phyloP scores from a whole-genome alignment of 768 basidiomycete species.

The Lactifluus pinguis region DNA sequence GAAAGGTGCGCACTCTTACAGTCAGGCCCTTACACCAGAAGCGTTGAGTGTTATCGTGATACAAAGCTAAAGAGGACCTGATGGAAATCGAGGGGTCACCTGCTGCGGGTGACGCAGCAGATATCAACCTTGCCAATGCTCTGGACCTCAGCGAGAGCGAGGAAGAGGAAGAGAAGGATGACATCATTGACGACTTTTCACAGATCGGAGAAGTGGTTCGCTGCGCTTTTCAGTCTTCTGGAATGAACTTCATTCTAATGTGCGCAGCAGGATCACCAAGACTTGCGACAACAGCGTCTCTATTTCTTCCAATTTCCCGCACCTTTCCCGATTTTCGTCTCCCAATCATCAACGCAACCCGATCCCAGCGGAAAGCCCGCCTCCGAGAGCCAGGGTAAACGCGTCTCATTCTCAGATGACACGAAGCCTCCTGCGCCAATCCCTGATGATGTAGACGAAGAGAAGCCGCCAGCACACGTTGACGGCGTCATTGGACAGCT shows the following conservation, averaged over 20 bases:
- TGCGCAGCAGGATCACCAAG: slow-evolving; percentile 41
- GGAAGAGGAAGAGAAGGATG: slow-evolving; percentile 71
- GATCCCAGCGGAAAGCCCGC: slow-evolving; percentile 16
- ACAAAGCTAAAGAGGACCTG: slow-evolving; percentile 16
- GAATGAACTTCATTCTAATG: background rate
- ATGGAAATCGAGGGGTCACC: slow-evolving; percentile 21
- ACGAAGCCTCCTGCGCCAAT: slow-evolving; percentile 40
- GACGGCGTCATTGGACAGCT: slow-evolving; percentile 80
- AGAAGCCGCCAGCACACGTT: slow-evolving; percentile 25
- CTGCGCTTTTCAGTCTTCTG: background rate
- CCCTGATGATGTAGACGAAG: slow-evolving; percentile 23
- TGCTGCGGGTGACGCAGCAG: slow-evolving; percentile 21
- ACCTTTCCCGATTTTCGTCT: slow-evolving; percentile 70
- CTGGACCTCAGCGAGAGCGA: slow-evolving; percentile 68
- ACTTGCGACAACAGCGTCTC: slow-evolving; percentile 51
- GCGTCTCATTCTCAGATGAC: slow-evolving; percentile 57
- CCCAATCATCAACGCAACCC: slow-evolving; percentile 28
- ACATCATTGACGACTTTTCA: slow-evolving; percentile 64
- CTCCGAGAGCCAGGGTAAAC: slow-evolving; percentile 30
- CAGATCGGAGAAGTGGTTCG: slow-evolving; percentile 33
- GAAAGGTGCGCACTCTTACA: slow-evolving; percentile 26
- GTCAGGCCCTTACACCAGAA: background rate
- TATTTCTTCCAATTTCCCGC: slow-evolving; percentile 89
- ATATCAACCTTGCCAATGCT: slow-evolving; percentile 47
- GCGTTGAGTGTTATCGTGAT: background rate